These are phyloP conservation scores for Boechera retrofracta DNA, from an alignment of 345 rosid genomes.

Conservation along the genomic window DNA sequence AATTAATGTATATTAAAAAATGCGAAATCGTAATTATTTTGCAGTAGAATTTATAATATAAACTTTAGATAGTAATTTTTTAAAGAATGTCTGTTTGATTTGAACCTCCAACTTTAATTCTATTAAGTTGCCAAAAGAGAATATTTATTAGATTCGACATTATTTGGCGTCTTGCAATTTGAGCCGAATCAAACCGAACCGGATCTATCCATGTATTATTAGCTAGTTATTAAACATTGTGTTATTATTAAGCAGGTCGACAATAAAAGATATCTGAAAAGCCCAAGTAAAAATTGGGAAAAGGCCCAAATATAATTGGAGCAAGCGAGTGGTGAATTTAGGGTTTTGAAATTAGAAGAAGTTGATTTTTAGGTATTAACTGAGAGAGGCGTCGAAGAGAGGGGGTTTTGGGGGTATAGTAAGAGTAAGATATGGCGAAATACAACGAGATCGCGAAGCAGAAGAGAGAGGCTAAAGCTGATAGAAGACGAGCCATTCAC, in stretches of 20 bases:
- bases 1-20: no score
- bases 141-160: not conserved
- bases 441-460: conserved; percentile 78
- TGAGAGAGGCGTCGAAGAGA: conserved; percentile 24
- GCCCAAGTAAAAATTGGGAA: conserved; percentile 13
- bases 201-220: not conserved
- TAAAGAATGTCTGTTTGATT: no score
- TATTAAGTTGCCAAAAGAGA: no score
- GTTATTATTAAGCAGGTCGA: not conserved
- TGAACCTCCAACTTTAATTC: no score
- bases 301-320: not conserved
- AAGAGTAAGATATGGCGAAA: conserved; percentile 63
- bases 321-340: not conserved
- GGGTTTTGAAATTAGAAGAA: conserved; percentile 29
- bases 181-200: not conserved
- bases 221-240: no score
- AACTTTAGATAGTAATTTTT: no score
- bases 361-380: conserved; percentile 18
- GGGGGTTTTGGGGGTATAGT: not conserved
- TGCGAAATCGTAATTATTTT: no score
- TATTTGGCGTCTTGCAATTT: not conserved
- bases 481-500: conserved; percentile 61
- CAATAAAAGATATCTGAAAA: not conserved
- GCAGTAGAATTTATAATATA: no score
- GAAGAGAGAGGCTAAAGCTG: conserved; percentile 65